phyloP scores from a whole-genome alignment of 257 asterid genomes.

The Voacanga thouarsii region DNA sequence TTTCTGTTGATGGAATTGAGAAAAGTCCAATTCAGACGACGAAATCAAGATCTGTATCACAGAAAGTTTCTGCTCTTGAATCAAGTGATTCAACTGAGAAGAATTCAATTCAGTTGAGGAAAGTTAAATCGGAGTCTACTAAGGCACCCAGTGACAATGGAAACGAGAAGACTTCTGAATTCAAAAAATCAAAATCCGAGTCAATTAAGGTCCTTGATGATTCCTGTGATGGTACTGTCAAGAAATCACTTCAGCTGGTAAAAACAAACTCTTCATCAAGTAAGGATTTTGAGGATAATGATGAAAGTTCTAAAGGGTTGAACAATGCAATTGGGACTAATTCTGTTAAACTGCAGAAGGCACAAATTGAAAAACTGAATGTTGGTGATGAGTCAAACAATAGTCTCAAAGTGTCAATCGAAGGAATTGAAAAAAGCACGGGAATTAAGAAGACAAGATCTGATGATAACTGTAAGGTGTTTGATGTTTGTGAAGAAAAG shows the following conservation, averaged over 20 bases:
- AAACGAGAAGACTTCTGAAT: constrained; percentile 18
- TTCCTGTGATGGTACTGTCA: constrained; percentile 15
- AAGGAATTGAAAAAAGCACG: constrained; percentile 17
- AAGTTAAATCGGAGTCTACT: constrained; percentile 31
- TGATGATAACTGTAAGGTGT: constrained; percentile 41
- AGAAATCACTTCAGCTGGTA: constrained; percentile 28
- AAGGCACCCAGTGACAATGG: constrained; percentile 20
- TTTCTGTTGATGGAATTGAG: constrained; percentile 29
- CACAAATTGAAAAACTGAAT: constrained; percentile 6
- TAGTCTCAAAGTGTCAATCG: constrained; percentile 16
- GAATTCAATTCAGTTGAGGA: constrained; percentile 19
- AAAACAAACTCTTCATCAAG: constrained; percentile 23
- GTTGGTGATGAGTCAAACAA: constrained; percentile 8
- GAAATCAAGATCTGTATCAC: constrained; percentile 20
- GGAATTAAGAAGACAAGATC: constrained; percentile 35
- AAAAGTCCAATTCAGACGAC: constrained; percentile 24
- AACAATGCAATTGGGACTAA: background rate
- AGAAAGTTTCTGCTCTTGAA: constrained; percentile 11
- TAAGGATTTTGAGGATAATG: constrained; percentile 15
- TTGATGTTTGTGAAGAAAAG: constrained; percentile 53
- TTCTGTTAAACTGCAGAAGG: constrained; percentile 13
- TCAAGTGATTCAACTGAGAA: constrained; percentile 18
- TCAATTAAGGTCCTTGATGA: constrained; percentile 20
- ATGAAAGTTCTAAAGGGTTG: constrained; percentile 8
- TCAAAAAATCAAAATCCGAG: constrained; percentile 19